phyloP scores from a whole-genome alignment of 768 basidiomycete species.

The Rickenella mellea region DNA sequence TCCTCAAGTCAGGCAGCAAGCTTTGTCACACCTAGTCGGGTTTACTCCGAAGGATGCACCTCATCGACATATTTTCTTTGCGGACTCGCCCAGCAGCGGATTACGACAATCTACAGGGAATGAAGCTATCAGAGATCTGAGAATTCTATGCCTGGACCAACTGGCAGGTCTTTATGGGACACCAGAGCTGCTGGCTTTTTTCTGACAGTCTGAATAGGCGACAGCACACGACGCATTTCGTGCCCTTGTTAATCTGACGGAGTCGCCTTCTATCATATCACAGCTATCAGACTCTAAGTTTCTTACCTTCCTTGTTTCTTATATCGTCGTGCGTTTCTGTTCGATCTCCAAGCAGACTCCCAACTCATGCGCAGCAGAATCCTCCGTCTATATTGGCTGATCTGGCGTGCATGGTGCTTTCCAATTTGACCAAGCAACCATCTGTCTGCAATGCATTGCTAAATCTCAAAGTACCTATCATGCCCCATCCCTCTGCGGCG shows the following conservation, averaged over 20 bases:
- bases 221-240: slow-evolving; percentile 93
- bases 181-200: slow-evolving; percentile 8
- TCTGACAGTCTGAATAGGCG: slow-evolving; percentile 34
- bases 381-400: slow-evolving; percentile 87
- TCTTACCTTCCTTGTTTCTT: slow-evolving; percentile 75
- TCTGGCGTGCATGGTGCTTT: slow-evolving; percentile 92
- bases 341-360: slow-evolving; percentile 3
- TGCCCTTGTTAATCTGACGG: slow-evolving; percentile 88
- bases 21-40: slow-evolving; percentile 72
- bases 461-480: slow-evolving; percentile 54
- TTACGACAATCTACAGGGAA: slow-evolving; percentile 53
- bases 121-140: slow-evolving; percentile 69
- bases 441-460: slow-evolving; percentile 56
- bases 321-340: slow-evolving; percentile 64
- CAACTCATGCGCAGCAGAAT: slow-evolving; percentile 41
- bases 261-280: slow-evolving; percentile 59
- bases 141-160: slow-evolving; percentile 82
- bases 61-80: slow-evolving; percentile 67
- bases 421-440: slow-evolving; percentile 81
- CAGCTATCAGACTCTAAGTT: slow-evolving; percentile 66
- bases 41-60: slow-evolving; percentile 69
- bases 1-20: slow-evolving; percentile 79
- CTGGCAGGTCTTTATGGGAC: slow-evolving; percentile 36
- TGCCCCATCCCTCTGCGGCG: slow-evolving; percentile 37
- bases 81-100: slow-evolving; percentile 47